Percentiles rank a stretch among this genome's conserved stretches.
Evolutionary conservation across 257 asterid genomes (phyloP).

Genomic region (Solanum lignicaule): DNA sequence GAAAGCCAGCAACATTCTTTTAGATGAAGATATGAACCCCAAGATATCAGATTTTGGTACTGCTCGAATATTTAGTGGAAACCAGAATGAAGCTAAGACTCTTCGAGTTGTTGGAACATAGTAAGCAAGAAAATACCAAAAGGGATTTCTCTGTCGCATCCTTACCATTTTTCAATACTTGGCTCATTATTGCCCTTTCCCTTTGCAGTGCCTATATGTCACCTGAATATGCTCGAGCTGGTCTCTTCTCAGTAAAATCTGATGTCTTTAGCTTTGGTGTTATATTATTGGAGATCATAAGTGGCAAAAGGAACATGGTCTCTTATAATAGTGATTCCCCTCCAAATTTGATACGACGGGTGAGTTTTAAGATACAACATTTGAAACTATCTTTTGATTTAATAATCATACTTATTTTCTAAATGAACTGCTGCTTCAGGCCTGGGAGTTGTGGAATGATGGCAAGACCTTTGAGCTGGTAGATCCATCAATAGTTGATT

Average conservation of each 20-base stretch:
- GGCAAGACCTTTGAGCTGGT: slow-evolving; percentile 1
- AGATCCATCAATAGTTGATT: slow-evolving; percentile 12
- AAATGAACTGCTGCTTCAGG: slow-evolving; percentile 5
- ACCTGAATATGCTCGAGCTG: slow-evolving; percentile 2
- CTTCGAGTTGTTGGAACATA: slow-evolving; percentile 2
- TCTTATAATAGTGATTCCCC: background rate
- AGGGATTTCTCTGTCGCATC: background rate
- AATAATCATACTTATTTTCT: background rate
- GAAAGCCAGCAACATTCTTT: slow-evolving; percentile 9
- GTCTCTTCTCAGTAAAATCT: slow-evolving; percentile 1
- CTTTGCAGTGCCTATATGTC: slow-evolving; percentile 3
- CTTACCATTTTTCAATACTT: background rate
- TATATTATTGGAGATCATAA: slow-evolving; percentile 7
- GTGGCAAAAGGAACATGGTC: background rate
- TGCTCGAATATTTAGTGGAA: background rate
- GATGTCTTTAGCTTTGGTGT: slow-evolving; percentile 15
- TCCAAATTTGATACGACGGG: background rate
- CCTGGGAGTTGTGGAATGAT: slow-evolving; percentile 19
- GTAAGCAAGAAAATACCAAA: background rate
- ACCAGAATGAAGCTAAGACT: background rate
- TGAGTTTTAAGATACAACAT: background rate
- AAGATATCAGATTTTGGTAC: slow-evolving; percentile 12
- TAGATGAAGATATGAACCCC: slow-evolving; percentile 17
- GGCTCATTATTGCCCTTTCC: background rate
- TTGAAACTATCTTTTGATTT: background rate